Evolutionary conservation across 768 basidiomycete species (phyloP), one percentile per base, ranked within the genome.

Genomic region (Suillus decipiens): DNA sequence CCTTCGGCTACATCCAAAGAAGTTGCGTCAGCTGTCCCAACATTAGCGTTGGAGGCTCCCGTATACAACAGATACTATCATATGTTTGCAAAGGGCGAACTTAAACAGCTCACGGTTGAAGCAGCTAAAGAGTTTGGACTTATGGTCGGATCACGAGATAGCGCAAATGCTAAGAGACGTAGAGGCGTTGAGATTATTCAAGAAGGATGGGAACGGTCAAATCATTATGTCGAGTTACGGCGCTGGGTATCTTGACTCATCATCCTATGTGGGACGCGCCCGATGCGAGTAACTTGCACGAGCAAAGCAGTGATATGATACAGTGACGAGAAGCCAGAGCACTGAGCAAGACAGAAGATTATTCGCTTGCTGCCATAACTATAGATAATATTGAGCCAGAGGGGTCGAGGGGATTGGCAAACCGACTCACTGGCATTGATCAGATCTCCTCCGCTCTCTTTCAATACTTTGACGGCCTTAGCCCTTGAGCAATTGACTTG

Each of bases 351-450:
- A 71, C 9, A 70, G 67, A 68, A 68, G 67, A 80, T 83, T 81
- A 95, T 80, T 92, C 91, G 86, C 90, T 93, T 68, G 93, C 93
- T 11, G 93, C 91, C 93, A 95, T 95, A 76, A 95, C 93, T 95
- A 65, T 15, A 60, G 60, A 64, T 31, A 17, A n/a, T 1, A 41
- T 65, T 56, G 76, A 67, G 42, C 24, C 28, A 48, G 67, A 36
- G 48, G 14, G 24, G 3, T 43, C 39, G 54, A 41, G 37, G 19
- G 14, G 60, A 39, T 15, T 59, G 34, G 62, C 33, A 56, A 55
- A 62, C 51, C 57, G 24, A 92, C 95, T 76, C 74, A 96, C 95
- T 96, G 64, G 95, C 96, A 77, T 95, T 96, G 82, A 97, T 96
- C 76, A 99, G 76, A 79, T 99, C 96, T 43, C 95, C 95, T 59